Base-by-base conservation (phyloP, 495 filamentous ascomycete species). In the Penicillium tannophilum region DNA sequence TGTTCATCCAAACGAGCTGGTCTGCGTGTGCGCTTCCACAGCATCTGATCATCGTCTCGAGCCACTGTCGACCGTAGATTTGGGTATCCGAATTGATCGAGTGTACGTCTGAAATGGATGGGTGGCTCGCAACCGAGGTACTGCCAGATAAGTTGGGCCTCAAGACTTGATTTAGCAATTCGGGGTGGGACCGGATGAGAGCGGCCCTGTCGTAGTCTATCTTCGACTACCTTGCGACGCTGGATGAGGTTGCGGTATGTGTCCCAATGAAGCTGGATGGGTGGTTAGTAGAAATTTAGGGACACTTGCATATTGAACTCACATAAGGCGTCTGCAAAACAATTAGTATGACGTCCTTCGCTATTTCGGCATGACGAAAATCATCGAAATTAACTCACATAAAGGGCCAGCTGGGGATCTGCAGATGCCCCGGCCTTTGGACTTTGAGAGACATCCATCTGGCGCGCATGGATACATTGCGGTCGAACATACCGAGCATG, bases 81-180 rank as follows among this genome's bases (percentile, higher is more conserved):
- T 0, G 84, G 86, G 58, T 89, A 88, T 0, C 86, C 85, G 53
- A 81, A 89, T 63, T 89, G 86, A 55, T 90, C 86, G 9, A 90
- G 60, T 2, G 86, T 89, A 31, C 87, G 75, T 10, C 86, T 79
- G 57, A 81, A 82, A 61, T 88, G 87, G 17, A 88, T 72, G 0
- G 86, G 86, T 7, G 82, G 84, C 51, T 90, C 84, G 48, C 78
- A 82, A n/a, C 82, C 82, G 0, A 89, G 73, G 53, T 84, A 86
- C 60, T 84, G 77, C 87, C 86, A 89, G 11, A 88, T 83, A 2
- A 88, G 72, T 48, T 83, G 79, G 17, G 81, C 74, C 55, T 88
- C 86, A 4, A 87, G 67, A 41, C 64, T 75, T 0, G 84, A 84
- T 7, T 81, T 71, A 0, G 78, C 79, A 26, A 89, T 75, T 14